Evolutionary conservation across 805 yeast species (phyloP).

Genomic region (Kodamaea jinghongensis): DNA sequence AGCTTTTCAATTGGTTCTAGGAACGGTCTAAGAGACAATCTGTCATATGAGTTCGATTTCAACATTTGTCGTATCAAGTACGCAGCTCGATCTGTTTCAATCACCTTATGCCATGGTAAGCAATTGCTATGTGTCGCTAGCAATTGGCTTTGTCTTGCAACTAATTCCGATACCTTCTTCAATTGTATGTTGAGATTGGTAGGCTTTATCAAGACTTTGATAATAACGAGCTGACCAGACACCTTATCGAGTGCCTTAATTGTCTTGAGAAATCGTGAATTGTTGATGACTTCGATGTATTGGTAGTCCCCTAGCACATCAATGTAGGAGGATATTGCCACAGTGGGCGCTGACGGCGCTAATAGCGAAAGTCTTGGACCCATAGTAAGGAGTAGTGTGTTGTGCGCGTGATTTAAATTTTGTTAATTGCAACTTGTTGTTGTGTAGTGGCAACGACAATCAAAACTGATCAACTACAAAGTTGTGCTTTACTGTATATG

Average conservation of each 20-base stretch:
- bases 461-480: too few species aligned
- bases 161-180: slow-evolving; percentile 22
- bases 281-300: slow-evolving; percentile 71
- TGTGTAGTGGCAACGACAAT: too few species aligned
- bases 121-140: slow-evolving; percentile 57
- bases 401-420: too few species aligned
- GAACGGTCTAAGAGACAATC: slow-evolving; percentile 85
- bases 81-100: slow-evolving; percentile 91
- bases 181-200: slow-evolving; percentile 20
- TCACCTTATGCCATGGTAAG: slow-evolving; percentile 66
- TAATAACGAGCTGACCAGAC: slow-evolving; percentile 64
- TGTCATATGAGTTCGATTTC: slow-evolving; percentile 78
- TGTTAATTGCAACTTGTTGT: too few species aligned
- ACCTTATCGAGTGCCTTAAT: slow-evolving; percentile 68
- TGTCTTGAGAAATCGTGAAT: slow-evolving; percentile 83
- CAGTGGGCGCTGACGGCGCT: slow-evolving; percentile 89
- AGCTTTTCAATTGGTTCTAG: slow-evolving; percentile 74
- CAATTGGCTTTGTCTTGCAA: slow-evolving; percentile 34
- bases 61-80: slow-evolving; percentile 82
- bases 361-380: slow-evolving; percentile 83
- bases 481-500: too few species aligned
- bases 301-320: slow-evolving; percentile 75
- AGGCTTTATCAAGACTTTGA: slow-evolving; percentile 83
- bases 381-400: slow-evolving; percentile 41
- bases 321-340: slow-evolving; percentile 86